Base-by-base conservation (phyloP, 345 rosid species). In the Combretum micranthum region DNA sequence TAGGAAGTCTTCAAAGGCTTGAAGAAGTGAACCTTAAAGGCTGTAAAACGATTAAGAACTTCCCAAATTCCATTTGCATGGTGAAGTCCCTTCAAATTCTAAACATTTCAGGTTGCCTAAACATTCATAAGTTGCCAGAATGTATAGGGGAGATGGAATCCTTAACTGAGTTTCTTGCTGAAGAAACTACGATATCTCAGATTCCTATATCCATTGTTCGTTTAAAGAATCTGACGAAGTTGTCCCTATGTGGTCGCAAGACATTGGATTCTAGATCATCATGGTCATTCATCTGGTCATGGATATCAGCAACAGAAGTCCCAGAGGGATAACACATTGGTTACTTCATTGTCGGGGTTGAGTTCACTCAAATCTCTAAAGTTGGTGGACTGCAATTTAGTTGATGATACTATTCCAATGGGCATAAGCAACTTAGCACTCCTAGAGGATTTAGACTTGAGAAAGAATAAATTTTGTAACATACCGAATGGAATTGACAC, bases 41-140 rank as follows among this genome's bases (percentile, higher is more conserved):
- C 56, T 75, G 76, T 66, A 61, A 21, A 56, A 66, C 42, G 42
- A 59, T 72, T 22, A 49, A 15, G 52, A 64, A 58, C 19, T 59
- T 76, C 65, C 74, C 80, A 1, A 22, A 32, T 12, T 50, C 23
- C 26, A 65, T 68, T 12, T 43, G 70, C 9, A 11, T 13, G 8
- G 45, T 61, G 22, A 49, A 17, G 32, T 65, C 80, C 20, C 61
- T 68, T 13, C 49, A 68, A 54, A 42, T 42, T 46, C 56, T 72
- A 13, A 47, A 45, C 44, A 22, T 72, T 20, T 62, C 72, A 20
- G 69, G 72, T n/a, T 76, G 74, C 69, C 48, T 56, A 47, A 55
- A 45, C 21, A 72, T 71, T 25, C 21, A 52, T 26, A 20, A 43
- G 47, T 23, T 70, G 7, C 63, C 72, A 0, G 37, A 32, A 12